Conservation (phyloP, 768 basidiomycete genomes). For the Termitomyces sp. region DNA sequence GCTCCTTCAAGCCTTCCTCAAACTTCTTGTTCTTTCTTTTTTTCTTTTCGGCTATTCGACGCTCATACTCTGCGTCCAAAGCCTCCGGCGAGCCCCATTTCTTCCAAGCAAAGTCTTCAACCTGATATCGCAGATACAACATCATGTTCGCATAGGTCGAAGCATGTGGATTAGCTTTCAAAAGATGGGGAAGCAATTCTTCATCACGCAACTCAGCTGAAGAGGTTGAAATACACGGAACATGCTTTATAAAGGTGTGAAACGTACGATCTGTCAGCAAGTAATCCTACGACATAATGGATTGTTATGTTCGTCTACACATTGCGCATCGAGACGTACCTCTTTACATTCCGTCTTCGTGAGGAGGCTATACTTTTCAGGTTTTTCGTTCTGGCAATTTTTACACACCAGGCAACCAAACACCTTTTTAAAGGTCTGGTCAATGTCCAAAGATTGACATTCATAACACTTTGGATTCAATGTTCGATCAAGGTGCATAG, state of each 20-base stretch:
- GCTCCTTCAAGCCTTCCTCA: conserved; percentile 78
- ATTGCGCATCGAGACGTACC: conserved; percentile 32
- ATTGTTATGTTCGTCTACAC: neutral
- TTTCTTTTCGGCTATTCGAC: conserved; percentile 13
- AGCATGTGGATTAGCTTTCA: conserved; percentile 76
- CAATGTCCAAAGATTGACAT: conserved; percentile 86
- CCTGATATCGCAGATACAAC: conserved; percentile 87
- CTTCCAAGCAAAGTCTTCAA: conserved; percentile 94
- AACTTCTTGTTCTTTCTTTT: conserved; percentile 73
- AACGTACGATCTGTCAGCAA: conserved; percentile 84
- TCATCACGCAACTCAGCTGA: conserved; percentile 92
- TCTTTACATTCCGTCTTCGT: conserved; percentile 99
- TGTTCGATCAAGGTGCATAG: conserved; percentile 67
- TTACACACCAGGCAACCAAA: conserved; percentile 87
- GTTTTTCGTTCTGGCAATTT: conserved; percentile 81
- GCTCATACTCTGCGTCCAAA: conserved; percentile 10
- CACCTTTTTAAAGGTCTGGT: conserved; percentile 72
- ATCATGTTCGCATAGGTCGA: conserved; percentile 99
- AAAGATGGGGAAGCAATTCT: conserved; percentile 78
- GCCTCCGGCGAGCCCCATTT: conserved; percentile 47
- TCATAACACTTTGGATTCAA: conserved; percentile 82
- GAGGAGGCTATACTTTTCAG: conserved; percentile 89
- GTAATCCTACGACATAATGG: conserved; percentile 61
- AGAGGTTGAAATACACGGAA: conserved; percentile 3
- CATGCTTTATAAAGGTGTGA: neutral